These are phyloP conservation scores for Emergomyces africanus DNA, from an alignment of 2,329 filamentous ascomycete genomes.

Conservation along the genomic window DNA sequence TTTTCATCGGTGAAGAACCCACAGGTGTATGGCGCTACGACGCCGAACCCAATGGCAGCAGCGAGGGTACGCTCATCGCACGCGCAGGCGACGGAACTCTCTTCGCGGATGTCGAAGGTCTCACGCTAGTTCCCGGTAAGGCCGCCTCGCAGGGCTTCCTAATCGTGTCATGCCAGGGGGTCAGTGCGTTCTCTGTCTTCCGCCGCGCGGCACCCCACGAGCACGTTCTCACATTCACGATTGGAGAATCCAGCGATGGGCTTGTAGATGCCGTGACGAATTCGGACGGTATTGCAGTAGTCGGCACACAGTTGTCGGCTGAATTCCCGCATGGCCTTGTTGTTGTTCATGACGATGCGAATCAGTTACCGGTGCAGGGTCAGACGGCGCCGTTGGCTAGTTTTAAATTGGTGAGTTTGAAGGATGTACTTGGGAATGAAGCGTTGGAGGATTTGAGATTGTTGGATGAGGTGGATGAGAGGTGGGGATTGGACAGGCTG, in stretches of 20 bases:
- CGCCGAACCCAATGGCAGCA: constrained; percentile 35
- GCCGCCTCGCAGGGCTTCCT: constrained; percentile 36
- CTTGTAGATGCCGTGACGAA: constrained; percentile 40
- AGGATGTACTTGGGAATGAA: constrained; percentile 33
- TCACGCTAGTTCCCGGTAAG: constrained; percentile 38
- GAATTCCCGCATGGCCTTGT: constrained; percentile 35
- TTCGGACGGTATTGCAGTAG: constrained; percentile 40
- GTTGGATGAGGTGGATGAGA: constrained; percentile 4
- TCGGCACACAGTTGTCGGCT: constrained; percentile 32
- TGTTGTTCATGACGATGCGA: constrained; percentile 43
- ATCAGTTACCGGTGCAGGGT: constrained; percentile 31
- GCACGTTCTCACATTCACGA: constrained; percentile 38
- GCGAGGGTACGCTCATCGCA: constrained; percentile 25
- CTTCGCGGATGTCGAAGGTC: constrained; percentile 43
- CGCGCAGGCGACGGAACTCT: constrained; percentile 37
- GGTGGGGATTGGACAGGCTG: constrained; percentile 2
- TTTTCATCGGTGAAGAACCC: constrained; percentile 42
- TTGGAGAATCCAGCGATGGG: constrained; percentile 29
- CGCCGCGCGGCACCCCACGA: constrained; percentile 37
- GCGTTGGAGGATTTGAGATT: constrained; percentile 28
- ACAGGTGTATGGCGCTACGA: constrained; percentile 41
- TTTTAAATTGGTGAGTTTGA: constrained; percentile 38
- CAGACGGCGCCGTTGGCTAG: constrained; percentile 36
- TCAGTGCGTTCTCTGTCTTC: constrained; percentile 42
- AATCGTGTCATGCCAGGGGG: constrained; percentile 41